Evolutionary conservation across 345 rosid species (phyloP).

Genomic region (Atalantia buxifolia): DNA sequence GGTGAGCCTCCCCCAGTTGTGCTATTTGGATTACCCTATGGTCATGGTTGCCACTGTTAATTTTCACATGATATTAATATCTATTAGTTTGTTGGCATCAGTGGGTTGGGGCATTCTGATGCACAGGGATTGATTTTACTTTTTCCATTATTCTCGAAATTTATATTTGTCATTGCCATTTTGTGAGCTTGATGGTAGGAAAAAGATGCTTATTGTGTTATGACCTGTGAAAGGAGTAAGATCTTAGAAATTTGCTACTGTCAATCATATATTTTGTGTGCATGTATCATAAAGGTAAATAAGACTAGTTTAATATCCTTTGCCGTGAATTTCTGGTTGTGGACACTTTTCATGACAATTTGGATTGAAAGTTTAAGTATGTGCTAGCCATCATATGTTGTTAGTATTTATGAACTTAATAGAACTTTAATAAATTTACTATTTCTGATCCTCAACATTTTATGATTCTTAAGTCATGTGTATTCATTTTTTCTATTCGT

Average conservation of each 20-base stretch:
- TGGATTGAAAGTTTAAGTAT: background rate
- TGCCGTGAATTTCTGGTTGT: background rate
- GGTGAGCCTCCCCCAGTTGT: background rate
- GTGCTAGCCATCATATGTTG: background rate
- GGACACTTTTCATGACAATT: background rate
- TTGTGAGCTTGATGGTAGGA: background rate
- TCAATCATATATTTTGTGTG: background rate
- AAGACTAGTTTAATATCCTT: too few relatives aligned
- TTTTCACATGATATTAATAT: background rate
- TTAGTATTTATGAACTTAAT: background rate
- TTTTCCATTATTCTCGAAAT: background rate
- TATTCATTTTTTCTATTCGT: background rate
- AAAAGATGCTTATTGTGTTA: background rate
- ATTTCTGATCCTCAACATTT: background rate
- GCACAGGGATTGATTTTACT: background rate
- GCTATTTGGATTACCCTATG: background rate
- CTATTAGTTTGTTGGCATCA: background rate
- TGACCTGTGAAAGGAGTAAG: background rate
- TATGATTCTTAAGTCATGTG: background rate
- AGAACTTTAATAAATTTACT: background rate
- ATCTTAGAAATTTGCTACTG: background rate
- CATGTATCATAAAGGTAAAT: background rate
- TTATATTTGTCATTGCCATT: background rate
- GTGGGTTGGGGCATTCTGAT: background rate
- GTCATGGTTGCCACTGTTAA: background rate